Evolutionary conservation across 805 yeast species (phyloP).

Genomic region (Candida nemodendra): DNA sequence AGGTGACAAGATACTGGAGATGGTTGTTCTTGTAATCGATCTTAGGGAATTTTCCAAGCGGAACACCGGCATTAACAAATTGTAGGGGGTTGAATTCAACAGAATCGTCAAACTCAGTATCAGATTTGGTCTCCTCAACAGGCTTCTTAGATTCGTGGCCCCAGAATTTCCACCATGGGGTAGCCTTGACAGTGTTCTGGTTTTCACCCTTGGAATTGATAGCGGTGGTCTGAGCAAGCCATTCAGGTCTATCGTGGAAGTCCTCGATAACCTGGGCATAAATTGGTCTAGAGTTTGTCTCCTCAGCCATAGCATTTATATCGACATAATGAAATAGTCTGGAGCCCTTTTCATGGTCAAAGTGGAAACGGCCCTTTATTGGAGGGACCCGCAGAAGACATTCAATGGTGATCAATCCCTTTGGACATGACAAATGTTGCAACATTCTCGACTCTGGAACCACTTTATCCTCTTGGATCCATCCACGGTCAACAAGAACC

Average conservation of each 20-base stretch:
- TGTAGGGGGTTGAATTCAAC: constrained; percentile 53
- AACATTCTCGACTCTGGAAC: constrained; percentile 54
- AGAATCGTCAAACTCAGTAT: constrained; percentile 23
- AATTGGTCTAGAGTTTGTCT: constrained; percentile 65
- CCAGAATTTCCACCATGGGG: constrained; percentile 34
- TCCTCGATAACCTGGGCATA: constrained; percentile 75
- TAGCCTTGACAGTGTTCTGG: not conserved
- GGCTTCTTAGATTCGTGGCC: not conserved
- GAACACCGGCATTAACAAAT: constrained; percentile 80
- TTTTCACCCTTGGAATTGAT: constrained; percentile 2
- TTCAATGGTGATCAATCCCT: constrained; percentile 66
- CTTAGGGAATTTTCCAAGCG: constrained; percentile 80
- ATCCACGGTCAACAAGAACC: constrained; percentile 84
- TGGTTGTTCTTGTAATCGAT: constrained; percentile 86
- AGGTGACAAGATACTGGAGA: constrained; percentile 85
- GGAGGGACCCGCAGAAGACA: constrained; percentile 73
- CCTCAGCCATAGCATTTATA: constrained; percentile 73
- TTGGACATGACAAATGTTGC: constrained; percentile 69
- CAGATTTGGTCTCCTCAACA: not conserved
- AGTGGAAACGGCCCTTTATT: constrained; percentile 59
- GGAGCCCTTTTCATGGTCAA: constrained; percentile 66
- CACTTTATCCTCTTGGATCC: constrained; percentile 74
- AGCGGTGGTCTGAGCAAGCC: constrained; percentile 14
- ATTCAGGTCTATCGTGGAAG: constrained; percentile 61
- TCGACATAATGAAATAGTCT: constrained; percentile 79